Conservation (phyloP, 768 basidiomycete species). For the Lactarius sp. region DNA sequence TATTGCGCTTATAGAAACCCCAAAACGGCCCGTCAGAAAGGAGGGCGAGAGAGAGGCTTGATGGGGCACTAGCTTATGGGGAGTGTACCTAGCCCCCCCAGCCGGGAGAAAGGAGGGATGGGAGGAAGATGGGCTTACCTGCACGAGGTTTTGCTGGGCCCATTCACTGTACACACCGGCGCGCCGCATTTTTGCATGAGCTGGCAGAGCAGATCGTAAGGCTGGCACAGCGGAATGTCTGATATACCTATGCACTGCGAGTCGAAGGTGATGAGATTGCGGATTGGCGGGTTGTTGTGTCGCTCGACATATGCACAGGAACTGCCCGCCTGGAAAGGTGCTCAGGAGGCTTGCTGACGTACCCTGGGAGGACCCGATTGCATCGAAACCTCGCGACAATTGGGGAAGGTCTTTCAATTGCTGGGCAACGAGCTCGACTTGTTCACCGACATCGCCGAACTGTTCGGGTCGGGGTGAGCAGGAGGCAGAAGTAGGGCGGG, state of each 20-base stretch:
- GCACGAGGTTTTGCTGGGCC: conserved; percentile 72
- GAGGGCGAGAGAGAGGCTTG: not conserved
- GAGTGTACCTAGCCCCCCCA: too few relatives aligned
- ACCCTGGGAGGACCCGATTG: conserved; percentile 84
- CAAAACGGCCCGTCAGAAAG: not conserved
- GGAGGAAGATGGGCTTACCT: conserved; percentile 35
- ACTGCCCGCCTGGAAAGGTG: conserved; percentile 59
- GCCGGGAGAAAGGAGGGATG: not conserved
- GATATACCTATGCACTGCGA: conserved; percentile 86
- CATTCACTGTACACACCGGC: conserved; percentile 66
- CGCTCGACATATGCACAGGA: conserved; percentile 80
- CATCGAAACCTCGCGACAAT: conserved; percentile 70
- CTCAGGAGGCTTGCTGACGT: not conserved
- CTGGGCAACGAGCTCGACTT: conserved; percentile 56
- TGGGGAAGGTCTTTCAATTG: conserved; percentile 64
- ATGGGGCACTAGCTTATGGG: not conserved
- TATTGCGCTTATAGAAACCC: conserved; percentile 65
- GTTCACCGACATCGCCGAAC: conserved; percentile 77
- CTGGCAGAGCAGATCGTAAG: conserved; percentile 66
- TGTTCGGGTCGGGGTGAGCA: conserved; percentile 30
- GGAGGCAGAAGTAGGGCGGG: not conserved
- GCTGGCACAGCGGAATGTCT: conserved; percentile 61
- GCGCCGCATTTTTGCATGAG: conserved; percentile 54
- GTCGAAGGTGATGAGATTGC: too few relatives aligned
- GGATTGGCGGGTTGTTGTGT: conserved; percentile 55